Percentiles rank a stretch among this genome's conserved stretches.
phyloP scores from a whole-genome alignment of 306 rosid genomes.

The Glycyrrhiza uralensis region DNA sequence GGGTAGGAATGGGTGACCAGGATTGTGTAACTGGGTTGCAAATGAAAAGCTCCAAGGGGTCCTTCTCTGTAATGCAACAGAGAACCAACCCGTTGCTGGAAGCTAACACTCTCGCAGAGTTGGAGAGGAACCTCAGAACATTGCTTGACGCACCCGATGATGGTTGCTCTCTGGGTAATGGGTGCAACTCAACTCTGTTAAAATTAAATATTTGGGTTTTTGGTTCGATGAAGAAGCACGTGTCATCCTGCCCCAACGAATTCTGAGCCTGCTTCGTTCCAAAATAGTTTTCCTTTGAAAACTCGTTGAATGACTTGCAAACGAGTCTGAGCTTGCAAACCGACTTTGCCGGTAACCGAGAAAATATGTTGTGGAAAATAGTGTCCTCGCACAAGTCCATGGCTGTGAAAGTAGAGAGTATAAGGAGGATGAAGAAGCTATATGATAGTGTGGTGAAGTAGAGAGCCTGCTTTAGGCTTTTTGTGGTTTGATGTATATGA shows the following conservation, averaged over 20 bases:
- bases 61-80: neutral
- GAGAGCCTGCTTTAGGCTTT: too few species aligned
- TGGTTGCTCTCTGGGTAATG: neutral
- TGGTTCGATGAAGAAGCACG: neutral
- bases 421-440: too few species aligned
- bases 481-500: too few species aligned
- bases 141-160: neutral
- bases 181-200: neutral
- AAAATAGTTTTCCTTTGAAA: neutral
- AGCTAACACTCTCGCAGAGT: neutral
- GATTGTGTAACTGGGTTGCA: neutral
- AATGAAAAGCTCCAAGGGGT: neutral
- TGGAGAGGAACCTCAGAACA: neutral
- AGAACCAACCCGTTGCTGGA: conserved; percentile 12
- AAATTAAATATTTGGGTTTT: too few species aligned
- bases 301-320: neutral
- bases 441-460: too few species aligned
- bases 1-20: neutral
- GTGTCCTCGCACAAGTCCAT: neutral
- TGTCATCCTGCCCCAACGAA: neutral
- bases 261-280: neutral
- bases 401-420: too few species aligned
- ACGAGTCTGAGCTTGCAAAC: neutral
- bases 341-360: neutral
- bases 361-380: neutral